Evolutionary conservation across 495 filamentous ascomycete species (phyloP).

Genomic region (Penicillium subrubescens): DNA sequence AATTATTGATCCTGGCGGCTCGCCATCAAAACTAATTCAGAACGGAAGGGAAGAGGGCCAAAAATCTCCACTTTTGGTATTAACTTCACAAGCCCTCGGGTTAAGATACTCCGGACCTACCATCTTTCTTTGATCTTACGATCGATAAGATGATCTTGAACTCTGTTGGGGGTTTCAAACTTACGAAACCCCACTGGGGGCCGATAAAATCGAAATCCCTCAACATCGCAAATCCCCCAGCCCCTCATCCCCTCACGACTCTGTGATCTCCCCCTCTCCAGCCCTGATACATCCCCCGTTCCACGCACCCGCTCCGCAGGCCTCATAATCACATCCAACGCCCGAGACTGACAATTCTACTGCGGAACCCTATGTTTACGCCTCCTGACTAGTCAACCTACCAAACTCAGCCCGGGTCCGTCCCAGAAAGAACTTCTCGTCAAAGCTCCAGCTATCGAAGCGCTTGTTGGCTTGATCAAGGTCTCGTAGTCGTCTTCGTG

Average conservation of each 20-base stretch:
- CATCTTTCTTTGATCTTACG: too few species aligned
- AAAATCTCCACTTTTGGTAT: too few species aligned
- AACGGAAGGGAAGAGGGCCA: too few species aligned
- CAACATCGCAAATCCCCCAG: background rate
- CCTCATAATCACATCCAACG: background rate
- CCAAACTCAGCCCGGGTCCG: too few species aligned
- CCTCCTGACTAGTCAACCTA: background rate
- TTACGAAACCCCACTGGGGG: too few species aligned
- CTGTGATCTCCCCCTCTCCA: background rate
- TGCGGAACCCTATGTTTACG: background rate
- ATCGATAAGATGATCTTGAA: too few species aligned
- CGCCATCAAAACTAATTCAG: too few species aligned
- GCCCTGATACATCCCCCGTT: background rate
- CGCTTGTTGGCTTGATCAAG: background rate
- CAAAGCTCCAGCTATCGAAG: background rate
- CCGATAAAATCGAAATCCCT: too few species aligned
- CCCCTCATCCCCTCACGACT: background rate
- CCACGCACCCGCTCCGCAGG: background rate
- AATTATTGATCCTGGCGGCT: too few species aligned
- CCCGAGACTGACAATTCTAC: conserved; percentile 1
- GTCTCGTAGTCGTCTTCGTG: background rate
- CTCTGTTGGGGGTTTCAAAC: too few species aligned
- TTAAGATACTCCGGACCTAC: too few species aligned
- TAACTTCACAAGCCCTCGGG: too few species aligned
- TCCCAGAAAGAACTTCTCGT: background rate